Conservation (phyloP, 73 alveolate genomes). For the Paramecium sonneborni region DNA sequence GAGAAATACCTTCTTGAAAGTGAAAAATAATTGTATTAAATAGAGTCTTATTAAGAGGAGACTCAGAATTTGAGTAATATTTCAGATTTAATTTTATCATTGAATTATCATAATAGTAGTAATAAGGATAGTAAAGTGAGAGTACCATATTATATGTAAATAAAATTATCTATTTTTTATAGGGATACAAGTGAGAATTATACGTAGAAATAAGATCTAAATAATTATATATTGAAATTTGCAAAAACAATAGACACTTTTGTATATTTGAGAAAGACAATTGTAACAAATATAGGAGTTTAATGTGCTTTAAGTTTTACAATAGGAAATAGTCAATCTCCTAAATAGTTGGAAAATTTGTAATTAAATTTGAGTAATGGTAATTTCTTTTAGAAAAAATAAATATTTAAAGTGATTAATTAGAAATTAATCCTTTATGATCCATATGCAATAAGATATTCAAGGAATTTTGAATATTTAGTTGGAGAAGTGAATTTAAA, state of each 20-base stretch:
- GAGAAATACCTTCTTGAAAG: neutral
- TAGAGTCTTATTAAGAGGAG: constrained; percentile 1
- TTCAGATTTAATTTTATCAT: neutral
- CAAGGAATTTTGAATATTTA: neutral
- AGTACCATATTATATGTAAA: neutral
- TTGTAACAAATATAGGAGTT: neutral
- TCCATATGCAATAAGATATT: constrained; percentile 35
- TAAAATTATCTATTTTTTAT: neutral
- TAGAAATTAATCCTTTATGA: neutral
- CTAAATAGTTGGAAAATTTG: neutral
- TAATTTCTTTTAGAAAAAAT: neutral
- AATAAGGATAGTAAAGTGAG: neutral
- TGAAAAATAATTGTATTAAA: neutral
- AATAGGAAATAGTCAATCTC: neutral
- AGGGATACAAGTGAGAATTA: neutral
- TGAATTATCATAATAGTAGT: neutral
- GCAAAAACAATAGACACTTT: constrained; percentile 5
- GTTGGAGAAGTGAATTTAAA: neutral
- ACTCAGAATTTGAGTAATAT: neutral
- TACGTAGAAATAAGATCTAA: neutral
- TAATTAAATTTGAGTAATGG: constrained; percentile 25
- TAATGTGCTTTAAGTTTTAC: neutral
- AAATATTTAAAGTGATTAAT: neutral
- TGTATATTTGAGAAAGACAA: neutral
- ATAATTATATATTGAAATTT: neutral